Evolutionary conservation across 257 asterid genomes (phyloP).

Genomic region (Solanum dulcamara): DNA sequence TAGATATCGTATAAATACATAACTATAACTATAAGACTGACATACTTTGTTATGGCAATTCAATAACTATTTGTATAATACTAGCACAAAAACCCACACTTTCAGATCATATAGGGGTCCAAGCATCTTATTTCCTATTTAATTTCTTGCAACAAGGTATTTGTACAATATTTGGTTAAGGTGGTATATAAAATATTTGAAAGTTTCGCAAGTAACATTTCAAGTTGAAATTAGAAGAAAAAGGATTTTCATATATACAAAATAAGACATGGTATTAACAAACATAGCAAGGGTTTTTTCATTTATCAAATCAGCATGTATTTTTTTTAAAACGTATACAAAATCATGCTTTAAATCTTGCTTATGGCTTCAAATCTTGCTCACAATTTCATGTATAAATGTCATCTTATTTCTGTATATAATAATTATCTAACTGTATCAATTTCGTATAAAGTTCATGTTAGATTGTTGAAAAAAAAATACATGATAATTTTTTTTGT

Average conservation of each 20-base stretch:
- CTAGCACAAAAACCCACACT: background rate
- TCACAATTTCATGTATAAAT: background rate
- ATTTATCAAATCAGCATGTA: background rate
- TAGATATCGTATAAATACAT: background rate
- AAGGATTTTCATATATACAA: too few species aligned
- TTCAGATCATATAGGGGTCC: background rate
- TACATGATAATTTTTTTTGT: too few species aligned
- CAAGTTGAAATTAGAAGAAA: background rate
- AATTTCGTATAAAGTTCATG: background rate
- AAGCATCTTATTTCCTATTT: background rate
- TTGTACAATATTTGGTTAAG: background rate
- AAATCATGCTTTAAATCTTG: background rate
- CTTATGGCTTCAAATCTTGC: background rate
- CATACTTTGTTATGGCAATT: background rate
- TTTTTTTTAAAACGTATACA: background rate
- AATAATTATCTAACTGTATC: too few species aligned
- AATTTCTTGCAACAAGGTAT: background rate
- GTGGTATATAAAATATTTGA: background rate
- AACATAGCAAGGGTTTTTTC: background rate
- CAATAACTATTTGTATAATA: background rate
- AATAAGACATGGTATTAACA: background rate
- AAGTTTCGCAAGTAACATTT: background rate
- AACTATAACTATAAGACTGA: background rate
- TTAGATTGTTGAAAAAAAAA: too few species aligned
- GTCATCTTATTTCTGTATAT: too few species aligned